phyloP scores from a whole-genome alignment of 495 filamentous ascomycete genomes.

The Parachaetomium inaequale region DNA sequence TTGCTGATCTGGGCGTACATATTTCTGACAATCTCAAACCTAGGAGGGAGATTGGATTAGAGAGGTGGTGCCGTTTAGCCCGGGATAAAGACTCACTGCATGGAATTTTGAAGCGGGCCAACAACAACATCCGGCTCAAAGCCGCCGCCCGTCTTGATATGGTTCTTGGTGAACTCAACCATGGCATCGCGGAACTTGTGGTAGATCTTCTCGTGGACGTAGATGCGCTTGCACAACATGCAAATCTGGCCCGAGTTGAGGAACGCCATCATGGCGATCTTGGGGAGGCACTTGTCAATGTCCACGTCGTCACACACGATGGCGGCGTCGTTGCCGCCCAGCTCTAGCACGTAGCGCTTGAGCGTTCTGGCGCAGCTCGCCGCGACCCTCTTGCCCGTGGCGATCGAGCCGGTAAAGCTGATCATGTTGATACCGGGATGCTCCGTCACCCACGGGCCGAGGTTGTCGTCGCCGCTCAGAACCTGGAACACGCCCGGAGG shows the following conservation, averaged over 20 bases:
- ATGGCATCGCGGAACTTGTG: conserved; percentile 53
- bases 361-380: conserved; percentile 51
- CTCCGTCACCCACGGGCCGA: conserved; percentile 56
- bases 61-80: not conserved
- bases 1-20: conserved; percentile 40
- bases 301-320: conserved; percentile 67
- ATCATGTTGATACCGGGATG: conserved; percentile 62
- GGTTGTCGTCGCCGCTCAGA: conserved; percentile 58
- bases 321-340: conserved; percentile 65
- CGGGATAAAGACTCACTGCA: conserved; percentile 35
- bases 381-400: conserved; percentile 62
- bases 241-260: conserved; percentile 56
- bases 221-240: conserved; percentile 56
- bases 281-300: conserved; percentile 53
- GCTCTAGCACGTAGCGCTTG: conserved; percentile 49
- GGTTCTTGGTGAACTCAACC: conserved; percentile 50
- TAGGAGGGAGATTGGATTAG: not conserved
- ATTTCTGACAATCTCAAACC: conserved; percentile 46
- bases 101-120: conserved; percentile 58
- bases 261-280: conserved; percentile 49
- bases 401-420: conserved; percentile 61
- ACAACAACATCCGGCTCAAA: conserved; percentile 40
- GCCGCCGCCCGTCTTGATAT: conserved; percentile 34
- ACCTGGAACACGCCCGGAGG: conserved; percentile 63
- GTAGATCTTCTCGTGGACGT: conserved; percentile 65